Base-by-base conservation (phyloP, 2,329 filamentous ascomycete genomes). In the Lizonia empirigonia region DNA sequence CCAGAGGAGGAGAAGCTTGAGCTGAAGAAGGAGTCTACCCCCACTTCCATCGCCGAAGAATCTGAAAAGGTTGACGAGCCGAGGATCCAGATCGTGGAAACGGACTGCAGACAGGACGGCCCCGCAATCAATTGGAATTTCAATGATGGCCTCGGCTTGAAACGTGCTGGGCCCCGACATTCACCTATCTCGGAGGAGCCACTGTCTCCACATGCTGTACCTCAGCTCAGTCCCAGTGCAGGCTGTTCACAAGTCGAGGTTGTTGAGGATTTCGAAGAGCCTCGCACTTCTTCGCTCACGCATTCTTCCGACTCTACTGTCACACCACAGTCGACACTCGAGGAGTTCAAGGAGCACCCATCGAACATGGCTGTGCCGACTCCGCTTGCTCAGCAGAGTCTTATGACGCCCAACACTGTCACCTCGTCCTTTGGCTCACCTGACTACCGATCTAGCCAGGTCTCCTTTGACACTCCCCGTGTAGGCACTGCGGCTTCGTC, bases 401-500 rank as follows among this genome's bases (percentile, higher is more conserved):
- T 83, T 56, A 85, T 87, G 70, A 86, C 88, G 7, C 85, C 86
- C 44, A 83, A 88, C 32, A 82, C 84, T 53, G 81, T 82, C 41
- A 80, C 85, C 4, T 80, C 78, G 0, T 74, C 76, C 4, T 78
- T 79, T 65, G 82, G 88, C 1, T 91, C 88, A 5, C 89, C 88
- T 0, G 83, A 87, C 44, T 73, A 76, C 49, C 62, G 65, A 82
- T 87, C 53, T 78, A 85, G 50, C 77, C 89, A 77, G 72, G 86
- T 84, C 4, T 79, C 77, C 0, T 85, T 89, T 47, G 89, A 92
- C 56, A 83, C 83, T 1, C 86, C 89, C 44, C 82, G 87, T 16
- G 82, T 91, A 22, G 89, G 88, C 5, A 91, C 89, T 1, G 86
- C 89, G 2, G 85, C 87, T 5, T 92, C 89, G 1, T 91, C 88